Conservation (phyloP, 2,329 filamentous ascomycete genomes). For the Aspergillus quadrilineatus region DNA sequence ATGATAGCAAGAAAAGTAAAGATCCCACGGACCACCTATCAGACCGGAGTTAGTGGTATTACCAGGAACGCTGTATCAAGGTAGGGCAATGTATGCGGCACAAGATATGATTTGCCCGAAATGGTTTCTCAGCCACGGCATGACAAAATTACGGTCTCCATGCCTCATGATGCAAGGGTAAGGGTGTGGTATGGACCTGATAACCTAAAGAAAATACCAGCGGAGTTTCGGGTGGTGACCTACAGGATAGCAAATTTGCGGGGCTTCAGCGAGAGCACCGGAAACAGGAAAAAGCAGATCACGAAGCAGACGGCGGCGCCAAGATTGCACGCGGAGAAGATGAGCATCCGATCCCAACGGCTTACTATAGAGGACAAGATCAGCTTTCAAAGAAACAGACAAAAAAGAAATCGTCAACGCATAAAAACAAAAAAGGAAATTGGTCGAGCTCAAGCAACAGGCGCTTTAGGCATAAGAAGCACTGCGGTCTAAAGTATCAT, state of each 20-base stretch:
- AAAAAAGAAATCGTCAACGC: background rate
- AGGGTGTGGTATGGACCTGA: slow-evolving; percentile 15
- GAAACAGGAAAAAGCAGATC: slow-evolving; percentile 84
- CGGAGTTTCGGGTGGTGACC: slow-evolving; percentile 51
- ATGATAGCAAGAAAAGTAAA: slow-evolving; percentile 83
- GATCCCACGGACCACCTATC: slow-evolving; percentile 92
- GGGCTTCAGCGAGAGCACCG: slow-evolving; percentile 74
- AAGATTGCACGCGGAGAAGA: slow-evolving; percentile 89
- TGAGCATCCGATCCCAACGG: slow-evolving; percentile 90
- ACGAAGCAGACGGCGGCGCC: slow-evolving; percentile 89
- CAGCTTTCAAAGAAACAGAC: slow-evolving; percentile 16
- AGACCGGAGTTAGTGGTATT: slow-evolving; percentile 18
- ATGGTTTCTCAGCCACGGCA: slow-evolving; percentile 20
- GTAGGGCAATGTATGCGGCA: slow-evolving; percentile 5
- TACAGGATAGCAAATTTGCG: slow-evolving; percentile 97
- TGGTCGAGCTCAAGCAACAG: background rate
- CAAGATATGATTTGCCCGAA: slow-evolving; percentile 1
- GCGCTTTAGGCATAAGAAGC: slow-evolving; percentile 1
- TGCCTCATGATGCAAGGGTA: slow-evolving; percentile 17
- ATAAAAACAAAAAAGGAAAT: slow-evolving; percentile 5
- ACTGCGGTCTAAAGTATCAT: slow-evolving; percentile 1
- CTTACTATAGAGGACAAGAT: slow-evolving; percentile 65
- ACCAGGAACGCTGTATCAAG: background rate
- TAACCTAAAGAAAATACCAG: slow-evolving; percentile 9
- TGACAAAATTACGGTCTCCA: slow-evolving; percentile 26